Base-by-base conservation (phyloP, 192 early-diverging fungal species). In the Gamsiella multidivaricata region DNA sequence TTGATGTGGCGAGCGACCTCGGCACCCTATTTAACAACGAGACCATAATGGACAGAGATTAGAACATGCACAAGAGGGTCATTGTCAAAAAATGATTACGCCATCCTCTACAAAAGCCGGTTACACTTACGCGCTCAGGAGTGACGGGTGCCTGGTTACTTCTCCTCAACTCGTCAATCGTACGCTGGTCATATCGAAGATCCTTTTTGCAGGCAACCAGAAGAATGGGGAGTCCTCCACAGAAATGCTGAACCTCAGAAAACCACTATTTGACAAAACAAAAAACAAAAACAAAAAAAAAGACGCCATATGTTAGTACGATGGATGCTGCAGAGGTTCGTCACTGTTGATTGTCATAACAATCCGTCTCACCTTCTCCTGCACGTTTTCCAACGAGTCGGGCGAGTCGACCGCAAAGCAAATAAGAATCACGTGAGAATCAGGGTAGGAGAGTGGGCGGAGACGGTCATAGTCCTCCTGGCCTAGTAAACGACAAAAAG, bases 381-480 rank as follows among this genome's bases (percentile, higher is more conserved):
- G 81, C 28, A 95, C 88, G 79, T 94, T 97, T 42, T 94, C 92
- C 56, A 94, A 89, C 31, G 91, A 92, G 71, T 90, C 88, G 39
- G 88, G 88, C 29, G 92, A 90, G 68, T 92, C 94, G 54, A 97
- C 88, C 45, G 93, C 89, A 79, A 96, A 98, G 83, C 93, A 95
- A 69, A 98, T 94, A 63, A 98, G 83, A 65, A 98, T 92, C 58
- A 96, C 93, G 82, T 97, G 88, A 14, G 94, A 91, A 80, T 95
- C 95, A 8, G 95, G 91, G 76, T 98, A 98, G 29, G 93, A 95
- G 67, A 97, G 84, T 17, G 93, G 91, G 46, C 96, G 91, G 72
- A 98, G 83, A 63, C 94, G 93, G 85, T 97, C 95, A 62, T 96
- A 97, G 80, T 98, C 97, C 85, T 97, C 96, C 69, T 97, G 96